phyloP scores from a whole-genome alignment of 1,139 yeast species.

The Pichia sp. region DNA sequence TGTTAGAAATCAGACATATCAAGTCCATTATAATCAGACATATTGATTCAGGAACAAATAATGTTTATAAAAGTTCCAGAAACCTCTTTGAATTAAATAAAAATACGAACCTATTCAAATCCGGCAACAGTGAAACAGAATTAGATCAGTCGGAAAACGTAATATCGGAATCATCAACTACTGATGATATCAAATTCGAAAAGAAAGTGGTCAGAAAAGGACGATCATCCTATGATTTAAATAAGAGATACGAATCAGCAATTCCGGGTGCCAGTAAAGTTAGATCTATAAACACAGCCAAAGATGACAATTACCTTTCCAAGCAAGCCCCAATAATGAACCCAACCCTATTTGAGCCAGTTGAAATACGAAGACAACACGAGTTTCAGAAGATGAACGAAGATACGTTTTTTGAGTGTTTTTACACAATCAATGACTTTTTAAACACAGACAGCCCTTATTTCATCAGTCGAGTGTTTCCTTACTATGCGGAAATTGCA shows the following conservation, averaged over 20 bases:
- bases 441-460: constrained; percentile 34
- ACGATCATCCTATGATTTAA: constrained; percentile 6
- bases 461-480: constrained; percentile 40
- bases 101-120: too few relatives aligned
- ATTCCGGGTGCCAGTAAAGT: background rate
- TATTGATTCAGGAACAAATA: background rate
- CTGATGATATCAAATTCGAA: too few relatives aligned
- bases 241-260: background rate
- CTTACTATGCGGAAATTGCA: constrained; percentile 31
- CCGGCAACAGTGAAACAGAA: too few relatives aligned
- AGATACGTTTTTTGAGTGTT: constrained; percentile 34
- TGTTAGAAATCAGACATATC: constrained; percentile 15
- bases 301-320: background rate
- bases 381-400: constrained; percentile 32
- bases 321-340: background rate
- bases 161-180: too few relatives aligned
- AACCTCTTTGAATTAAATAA: background rate
- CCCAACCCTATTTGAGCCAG: constrained; percentile 1
- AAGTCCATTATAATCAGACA: constrained; percentile 22
- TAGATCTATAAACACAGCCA: background rate
- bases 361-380: constrained; percentile 32
- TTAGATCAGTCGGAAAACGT: too few relatives aligned
- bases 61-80: background rate
- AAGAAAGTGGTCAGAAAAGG: background rate
- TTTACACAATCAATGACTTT: constrained; percentile 37